Evolutionary conservation across 345 rosid genomes (phyloP).

Genomic region (Gossypium raimondii): DNA sequence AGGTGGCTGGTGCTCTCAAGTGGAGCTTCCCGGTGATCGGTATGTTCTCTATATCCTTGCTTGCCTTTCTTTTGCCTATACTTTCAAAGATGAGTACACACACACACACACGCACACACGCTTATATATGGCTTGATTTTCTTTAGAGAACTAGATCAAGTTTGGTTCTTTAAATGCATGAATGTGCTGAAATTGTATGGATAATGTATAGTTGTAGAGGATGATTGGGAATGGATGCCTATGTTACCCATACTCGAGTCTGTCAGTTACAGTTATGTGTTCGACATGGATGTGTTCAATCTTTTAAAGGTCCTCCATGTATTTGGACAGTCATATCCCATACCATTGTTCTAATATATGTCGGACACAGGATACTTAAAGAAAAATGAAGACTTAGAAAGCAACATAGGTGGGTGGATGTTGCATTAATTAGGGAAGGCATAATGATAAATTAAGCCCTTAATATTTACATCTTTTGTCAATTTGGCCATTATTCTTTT

Average conservation of each 20-base stretch:
- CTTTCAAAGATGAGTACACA: background rate
- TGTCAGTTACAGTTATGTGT: background rate
- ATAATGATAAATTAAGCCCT: too few relatives aligned
- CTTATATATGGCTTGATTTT: too few relatives aligned
- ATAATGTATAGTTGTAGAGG: background rate
- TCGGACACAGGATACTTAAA: background rate
- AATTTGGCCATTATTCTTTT: too few relatives aligned
- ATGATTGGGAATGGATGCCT: background rate
- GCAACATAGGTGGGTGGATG: too few relatives aligned
- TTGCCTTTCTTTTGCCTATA: background rate
- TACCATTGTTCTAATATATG: background rate
- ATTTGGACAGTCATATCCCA: background rate
- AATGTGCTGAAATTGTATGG: background rate
- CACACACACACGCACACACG: too few relatives aligned
- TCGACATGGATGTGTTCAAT: background rate
- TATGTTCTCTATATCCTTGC: constrained; percentile 11
- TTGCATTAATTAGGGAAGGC: too few relatives aligned
- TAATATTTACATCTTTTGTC: too few relatives aligned
- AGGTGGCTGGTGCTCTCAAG: constrained; percentile 18
- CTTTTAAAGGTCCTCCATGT: too few relatives aligned
- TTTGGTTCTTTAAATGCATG: background rate
- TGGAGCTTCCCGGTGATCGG: constrained; percentile 10
- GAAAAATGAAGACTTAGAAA: background rate
- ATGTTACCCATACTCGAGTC: background rate
- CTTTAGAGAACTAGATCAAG: too few relatives aligned